phyloP scores from a whole-genome alignment of 108 stramenopile species.

The Fistulifera solaris region DNA sequence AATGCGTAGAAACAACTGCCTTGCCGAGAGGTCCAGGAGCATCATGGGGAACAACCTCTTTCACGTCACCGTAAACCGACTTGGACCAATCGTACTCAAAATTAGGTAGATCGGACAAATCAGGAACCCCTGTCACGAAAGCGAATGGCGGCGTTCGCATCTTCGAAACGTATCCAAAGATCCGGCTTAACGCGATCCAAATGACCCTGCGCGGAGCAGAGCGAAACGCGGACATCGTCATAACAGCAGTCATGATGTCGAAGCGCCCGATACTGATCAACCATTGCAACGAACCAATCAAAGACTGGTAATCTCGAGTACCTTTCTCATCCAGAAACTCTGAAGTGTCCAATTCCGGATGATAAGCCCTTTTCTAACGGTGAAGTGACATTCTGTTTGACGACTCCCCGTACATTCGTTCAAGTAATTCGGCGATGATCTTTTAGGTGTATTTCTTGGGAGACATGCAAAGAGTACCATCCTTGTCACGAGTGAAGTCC shows the following conservation, averaged over 20 bases:
- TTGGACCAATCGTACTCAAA: constrained; percentile 4
- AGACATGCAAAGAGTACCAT: constrained; percentile 1
- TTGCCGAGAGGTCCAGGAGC: constrained; percentile 12
- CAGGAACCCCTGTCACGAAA: background rate
- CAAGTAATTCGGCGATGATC: constrained; percentile 5
- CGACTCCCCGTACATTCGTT: constrained; percentile 16
- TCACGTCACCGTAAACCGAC: constrained; percentile 10
- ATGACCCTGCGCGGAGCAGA: constrained; percentile 25
- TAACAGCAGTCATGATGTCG: constrained; percentile 19
- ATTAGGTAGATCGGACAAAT: background rate
- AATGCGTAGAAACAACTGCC: constrained; percentile 2
- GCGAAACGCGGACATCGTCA: constrained; percentile 16
- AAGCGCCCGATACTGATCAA: constrained; percentile 12
- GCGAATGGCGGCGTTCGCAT: constrained; percentile 8
- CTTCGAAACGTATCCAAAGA: constrained; percentile 21
- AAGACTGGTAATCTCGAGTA: constrained; percentile 10
- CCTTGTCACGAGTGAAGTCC: constrained; percentile 2
- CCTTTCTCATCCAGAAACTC: constrained; percentile 2
- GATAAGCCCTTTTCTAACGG: constrained; percentile 13
- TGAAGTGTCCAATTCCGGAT: constrained; percentile 17
- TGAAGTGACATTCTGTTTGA: constrained; percentile 11
- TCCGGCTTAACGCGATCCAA: constrained; percentile 14
- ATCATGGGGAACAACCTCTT: constrained; percentile 7
- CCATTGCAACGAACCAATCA: constrained; percentile 23
- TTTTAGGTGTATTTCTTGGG: constrained; percentile 4